Evolutionary conservation across 1,284 basidiomycete species (phyloP).

Genomic region (Apiotrichum domesticum): DNA sequence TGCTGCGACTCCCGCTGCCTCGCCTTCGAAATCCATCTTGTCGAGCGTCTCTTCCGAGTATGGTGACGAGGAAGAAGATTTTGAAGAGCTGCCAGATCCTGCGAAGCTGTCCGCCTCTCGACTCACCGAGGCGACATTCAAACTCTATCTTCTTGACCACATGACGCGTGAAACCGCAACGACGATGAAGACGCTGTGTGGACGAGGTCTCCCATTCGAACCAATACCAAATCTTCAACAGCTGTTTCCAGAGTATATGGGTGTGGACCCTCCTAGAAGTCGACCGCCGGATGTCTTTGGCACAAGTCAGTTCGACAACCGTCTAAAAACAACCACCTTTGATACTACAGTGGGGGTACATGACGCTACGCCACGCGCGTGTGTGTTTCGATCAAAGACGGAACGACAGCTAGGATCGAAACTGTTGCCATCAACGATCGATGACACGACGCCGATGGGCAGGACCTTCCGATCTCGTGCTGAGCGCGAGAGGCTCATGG

Average conservation of each 20-base stretch:
- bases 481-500: background rate
- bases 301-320: background rate
- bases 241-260: conserved; percentile 19
- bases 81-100: conserved; percentile 28
- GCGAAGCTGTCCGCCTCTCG: conserved; percentile 27
- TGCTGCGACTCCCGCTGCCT: background rate
- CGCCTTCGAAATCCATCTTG: background rate
- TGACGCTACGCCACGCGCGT: conserved; percentile 1
- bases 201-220: background rate
- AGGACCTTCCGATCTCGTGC: background rate
- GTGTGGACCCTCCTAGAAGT: background rate
- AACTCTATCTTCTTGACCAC: conserved; percentile 37
- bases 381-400: background rate
- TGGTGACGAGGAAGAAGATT: conserved; percentile 10
- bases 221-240: background rate
- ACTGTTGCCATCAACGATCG: background rate
- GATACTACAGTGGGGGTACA: no score
- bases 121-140: conserved; percentile 35
- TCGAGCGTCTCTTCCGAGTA: conserved; percentile 16
- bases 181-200: conserved; percentile 2
- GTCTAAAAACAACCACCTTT: background rate
- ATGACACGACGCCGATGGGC: background rate
- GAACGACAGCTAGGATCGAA: background rate
- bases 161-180: conserved; percentile 23
- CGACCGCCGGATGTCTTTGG: background rate